Conservation (phyloP, 2,329 filamentous ascomycete species). For the Orbilia quercus region DNA sequence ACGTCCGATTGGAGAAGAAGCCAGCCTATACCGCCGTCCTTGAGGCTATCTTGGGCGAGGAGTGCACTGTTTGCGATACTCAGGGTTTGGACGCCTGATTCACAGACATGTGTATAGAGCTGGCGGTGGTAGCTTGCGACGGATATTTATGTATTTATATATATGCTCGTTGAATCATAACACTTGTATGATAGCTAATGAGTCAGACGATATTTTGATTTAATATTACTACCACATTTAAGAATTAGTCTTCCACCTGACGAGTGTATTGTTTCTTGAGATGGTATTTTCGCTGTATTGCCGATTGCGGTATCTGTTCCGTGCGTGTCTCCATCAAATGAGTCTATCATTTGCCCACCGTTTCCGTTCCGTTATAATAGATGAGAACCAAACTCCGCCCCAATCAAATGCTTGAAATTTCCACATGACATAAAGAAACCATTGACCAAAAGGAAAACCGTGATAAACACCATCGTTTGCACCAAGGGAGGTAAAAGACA, state of each 20-base stretch:
- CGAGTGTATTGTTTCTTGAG: background rate
- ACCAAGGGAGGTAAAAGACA: background rate
- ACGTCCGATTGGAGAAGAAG: slow-evolving; percentile 64
- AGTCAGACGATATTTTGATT: slow-evolving; percentile 1
- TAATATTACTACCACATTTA: slow-evolving; percentile 9
- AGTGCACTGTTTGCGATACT: slow-evolving; percentile 40
- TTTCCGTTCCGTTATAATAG: background rate
- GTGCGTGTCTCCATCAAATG: background rate
- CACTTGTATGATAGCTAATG: slow-evolving; percentile 30
- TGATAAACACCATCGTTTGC: background rate
- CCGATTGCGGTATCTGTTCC: background rate
- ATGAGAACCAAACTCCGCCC: slow-evolving; percentile 21
- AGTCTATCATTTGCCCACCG: background rate
- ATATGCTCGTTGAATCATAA: slow-evolving; percentile 42
- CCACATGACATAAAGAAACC: background rate
- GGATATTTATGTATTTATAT: slow-evolving; percentile 11
- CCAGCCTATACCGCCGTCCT: slow-evolving; percentile 64
- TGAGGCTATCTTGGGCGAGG: slow-evolving; percentile 58
- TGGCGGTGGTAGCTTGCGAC: background rate
- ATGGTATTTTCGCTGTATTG: background rate
- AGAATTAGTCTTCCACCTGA: background rate
- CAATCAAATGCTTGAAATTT: background rate
- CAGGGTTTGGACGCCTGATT: slow-evolving; percentile 37
- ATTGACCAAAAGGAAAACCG: too few species aligned
- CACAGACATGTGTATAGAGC: background rate